A percentile compares a stretch with the other conserved stretches of the same genome.
Conservation (phyloP, 805 yeast genomes). For the Spathaspora arborariae region DNA sequence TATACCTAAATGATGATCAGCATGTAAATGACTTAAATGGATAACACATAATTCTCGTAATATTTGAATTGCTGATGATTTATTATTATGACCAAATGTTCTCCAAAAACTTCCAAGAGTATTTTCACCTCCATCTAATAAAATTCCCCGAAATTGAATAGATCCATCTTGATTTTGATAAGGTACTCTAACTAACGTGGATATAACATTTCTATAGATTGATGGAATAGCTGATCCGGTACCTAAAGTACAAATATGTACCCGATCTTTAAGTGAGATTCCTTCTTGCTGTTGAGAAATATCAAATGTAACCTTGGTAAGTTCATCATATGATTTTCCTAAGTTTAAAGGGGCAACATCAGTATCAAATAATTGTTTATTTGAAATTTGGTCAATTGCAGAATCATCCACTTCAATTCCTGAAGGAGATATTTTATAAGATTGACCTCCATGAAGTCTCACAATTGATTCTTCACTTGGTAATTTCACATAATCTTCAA, state of each 20-base stretch:
- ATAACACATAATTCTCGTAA: constrained; percentile 62
- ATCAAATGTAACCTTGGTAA: constrained; percentile 9
- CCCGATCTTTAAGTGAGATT: constrained; percentile 43
- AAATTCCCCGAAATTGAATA: constrained; percentile 38
- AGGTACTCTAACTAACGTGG: constrained; percentile 75
- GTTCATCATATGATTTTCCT: constrained; percentile 1
- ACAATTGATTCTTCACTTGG: constrained; percentile 3
- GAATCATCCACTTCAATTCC: constrained; percentile 21
- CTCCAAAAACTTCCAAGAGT: constrained; percentile 72
- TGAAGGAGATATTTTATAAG: constrained; percentile 19
- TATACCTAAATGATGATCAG: constrained; percentile 93
- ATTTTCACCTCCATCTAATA: constrained; percentile 96
- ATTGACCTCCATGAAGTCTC: constrained; percentile 32
- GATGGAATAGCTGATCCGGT: constrained; percentile 94
- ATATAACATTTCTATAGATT: constrained; percentile 76
- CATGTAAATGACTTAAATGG: constrained; percentile 87
- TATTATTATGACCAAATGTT: constrained; percentile 47
- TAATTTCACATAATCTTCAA: constrained; percentile 17
- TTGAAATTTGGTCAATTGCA: constrained; percentile 15
- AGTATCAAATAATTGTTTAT: constrained; percentile 31
- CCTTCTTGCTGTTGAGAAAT: neutral
- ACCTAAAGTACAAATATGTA: constrained; percentile 75
- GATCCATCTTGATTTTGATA: constrained; percentile 17
- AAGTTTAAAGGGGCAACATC: constrained; percentile 18
- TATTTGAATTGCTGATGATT: constrained; percentile 31